These are phyloP conservation scores for Gossypium gossypioides DNA, from an alignment of 441 rosid species.

Conservation along the genomic window DNA sequence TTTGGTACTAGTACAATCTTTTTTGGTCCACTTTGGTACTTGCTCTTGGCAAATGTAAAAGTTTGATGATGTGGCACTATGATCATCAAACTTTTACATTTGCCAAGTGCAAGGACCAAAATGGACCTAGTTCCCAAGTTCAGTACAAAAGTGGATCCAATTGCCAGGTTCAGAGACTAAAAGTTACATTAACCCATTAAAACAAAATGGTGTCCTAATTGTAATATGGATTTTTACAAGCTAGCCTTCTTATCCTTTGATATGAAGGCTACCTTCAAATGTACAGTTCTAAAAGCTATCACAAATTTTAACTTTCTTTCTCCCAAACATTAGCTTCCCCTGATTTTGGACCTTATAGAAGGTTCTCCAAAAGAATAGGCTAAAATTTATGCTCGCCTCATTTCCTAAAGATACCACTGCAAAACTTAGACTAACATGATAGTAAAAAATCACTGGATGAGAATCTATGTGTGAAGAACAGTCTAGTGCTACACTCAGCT, in stretches of 20 bases:
- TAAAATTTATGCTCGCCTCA: neutral
- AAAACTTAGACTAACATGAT: neutral
- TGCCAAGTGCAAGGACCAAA: too few relatives aligned
- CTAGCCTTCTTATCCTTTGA: neutral
- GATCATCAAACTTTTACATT: too few relatives aligned
- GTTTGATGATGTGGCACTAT: too few relatives aligned
- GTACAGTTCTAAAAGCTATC: neutral
- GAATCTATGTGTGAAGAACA: neutral
- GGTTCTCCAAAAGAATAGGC: neutral
- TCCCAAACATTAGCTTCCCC: neutral
- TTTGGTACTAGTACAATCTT: too few relatives aligned
- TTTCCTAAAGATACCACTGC: neutral
- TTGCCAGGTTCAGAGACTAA: too few relatives aligned
- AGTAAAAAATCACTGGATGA: neutral
- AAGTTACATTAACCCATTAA: neutral
- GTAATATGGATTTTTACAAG: neutral
- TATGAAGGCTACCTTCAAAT: neutral
- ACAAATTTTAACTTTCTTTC: neutral
- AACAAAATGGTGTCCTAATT: neutral
- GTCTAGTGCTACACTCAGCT: neutral
- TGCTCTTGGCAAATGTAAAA: too few relatives aligned
- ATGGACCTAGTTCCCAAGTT: too few relatives aligned
- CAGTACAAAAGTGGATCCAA: too few relatives aligned
- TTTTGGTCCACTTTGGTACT: too few relatives aligned
- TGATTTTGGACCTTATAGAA: neutral